phyloP scores from a whole-genome alignment of 1,139 yeast genomes.

The Sugiyamaella xylanicola region DNA sequence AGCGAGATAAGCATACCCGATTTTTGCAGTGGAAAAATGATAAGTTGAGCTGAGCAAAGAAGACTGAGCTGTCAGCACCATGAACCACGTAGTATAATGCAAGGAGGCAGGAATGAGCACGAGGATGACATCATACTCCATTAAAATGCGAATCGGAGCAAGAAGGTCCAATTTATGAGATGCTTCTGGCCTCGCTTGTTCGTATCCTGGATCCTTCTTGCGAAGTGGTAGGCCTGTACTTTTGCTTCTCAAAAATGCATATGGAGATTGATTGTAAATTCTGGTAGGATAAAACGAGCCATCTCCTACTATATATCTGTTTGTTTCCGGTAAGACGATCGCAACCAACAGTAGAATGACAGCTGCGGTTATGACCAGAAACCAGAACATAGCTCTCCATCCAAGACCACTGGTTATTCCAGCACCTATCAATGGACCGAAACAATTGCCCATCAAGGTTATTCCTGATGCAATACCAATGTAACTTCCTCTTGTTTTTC shows the following conservation, averaged over 20 bases:
- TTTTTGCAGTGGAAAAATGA: constrained; percentile 52
- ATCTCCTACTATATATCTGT: constrained; percentile 67
- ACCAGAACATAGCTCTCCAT: constrained; percentile 81
- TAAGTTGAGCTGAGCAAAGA: constrained; percentile 54
- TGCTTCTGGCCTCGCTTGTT: constrained; percentile 38
- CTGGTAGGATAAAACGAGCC: constrained; percentile 55
- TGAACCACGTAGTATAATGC: constrained; percentile 69
- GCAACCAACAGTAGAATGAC: constrained; percentile 42
- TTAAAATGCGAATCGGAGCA: constrained; percentile 41
- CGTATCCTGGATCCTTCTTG: constrained; percentile 20
- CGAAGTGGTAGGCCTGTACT: constrained; percentile 27
- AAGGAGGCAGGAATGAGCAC: constrained; percentile 57
- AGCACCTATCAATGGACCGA: constrained; percentile 78
- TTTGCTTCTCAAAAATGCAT: constrained; percentile 28
- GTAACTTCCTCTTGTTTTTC: constrained; percentile 63
- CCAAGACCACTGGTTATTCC: constrained; percentile 58
- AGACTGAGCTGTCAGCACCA: constrained; percentile 65
- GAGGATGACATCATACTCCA: constrained; percentile 43
- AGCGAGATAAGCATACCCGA: constrained; percentile 61
- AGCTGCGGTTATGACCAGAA: constrained; percentile 63
- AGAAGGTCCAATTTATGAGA: constrained; percentile 44
- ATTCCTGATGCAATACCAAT: constrained; percentile 65
- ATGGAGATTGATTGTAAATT: constrained; percentile 50
- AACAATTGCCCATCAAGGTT: constrained; percentile 69
- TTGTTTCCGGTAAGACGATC: constrained; percentile 66